A percentile compares a stretch with the other conserved stretches of the same genome.
Conservation (phyloP, 768 basidiomycete species). For the Suillus subluteus region DNA sequence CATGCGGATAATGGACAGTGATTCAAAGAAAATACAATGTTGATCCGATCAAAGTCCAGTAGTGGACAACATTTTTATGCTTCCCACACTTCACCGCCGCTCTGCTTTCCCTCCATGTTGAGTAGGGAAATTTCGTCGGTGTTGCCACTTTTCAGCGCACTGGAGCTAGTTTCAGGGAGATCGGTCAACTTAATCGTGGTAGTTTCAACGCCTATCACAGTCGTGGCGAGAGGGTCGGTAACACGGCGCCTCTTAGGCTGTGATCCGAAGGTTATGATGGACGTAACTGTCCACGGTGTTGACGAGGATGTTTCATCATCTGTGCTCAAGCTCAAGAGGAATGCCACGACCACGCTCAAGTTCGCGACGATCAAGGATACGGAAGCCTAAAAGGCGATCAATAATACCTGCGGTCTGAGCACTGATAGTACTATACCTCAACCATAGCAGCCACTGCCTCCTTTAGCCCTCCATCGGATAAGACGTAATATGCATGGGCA, state of each 20-base stretch:
- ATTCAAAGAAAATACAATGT: neutral
- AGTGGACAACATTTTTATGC: neutral
- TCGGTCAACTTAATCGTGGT: neutral
- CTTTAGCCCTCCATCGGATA: neutral
- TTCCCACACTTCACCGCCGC: neutral
- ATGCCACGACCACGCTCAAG: neutral
- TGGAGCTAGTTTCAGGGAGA: neutral
- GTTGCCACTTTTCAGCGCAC: neutral
- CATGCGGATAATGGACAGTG: neutral
- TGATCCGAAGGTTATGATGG: neutral
- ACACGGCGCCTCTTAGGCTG: neutral
- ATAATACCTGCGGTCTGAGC: neutral
- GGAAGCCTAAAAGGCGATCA: neutral
- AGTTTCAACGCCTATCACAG: neutral
- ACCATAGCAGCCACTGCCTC: neutral
- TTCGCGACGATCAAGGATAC: neutral
- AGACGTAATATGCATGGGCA: conserved; percentile 45
- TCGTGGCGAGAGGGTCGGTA: neutral
- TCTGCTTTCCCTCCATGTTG: neutral
- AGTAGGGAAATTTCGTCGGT: neutral
- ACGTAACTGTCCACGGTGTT: neutral
- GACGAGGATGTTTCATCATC: neutral
- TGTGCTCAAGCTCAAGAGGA: neutral
- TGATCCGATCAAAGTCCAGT: neutral
- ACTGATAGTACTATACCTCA: neutral